phyloP scores from a whole-genome alignment of 805 yeast species.

The Lachancea nothofagi region DNA sequence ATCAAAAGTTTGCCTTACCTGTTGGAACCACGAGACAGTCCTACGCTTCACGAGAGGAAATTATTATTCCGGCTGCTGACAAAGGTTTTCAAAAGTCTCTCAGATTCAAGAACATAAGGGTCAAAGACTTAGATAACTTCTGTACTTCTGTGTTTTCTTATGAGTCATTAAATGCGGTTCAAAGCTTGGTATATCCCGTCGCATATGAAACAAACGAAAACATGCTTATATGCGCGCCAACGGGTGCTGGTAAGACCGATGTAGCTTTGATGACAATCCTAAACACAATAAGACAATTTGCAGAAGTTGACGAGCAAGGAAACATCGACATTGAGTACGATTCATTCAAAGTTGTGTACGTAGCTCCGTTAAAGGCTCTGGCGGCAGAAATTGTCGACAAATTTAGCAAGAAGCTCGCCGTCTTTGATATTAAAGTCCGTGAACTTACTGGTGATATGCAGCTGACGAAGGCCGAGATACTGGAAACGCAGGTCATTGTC shows the following conservation, averaged over 20 bases:
- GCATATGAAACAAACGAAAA: conserved; percentile 92
- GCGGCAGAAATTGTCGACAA: conserved; percentile 97
- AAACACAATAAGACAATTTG: conserved; percentile 70
- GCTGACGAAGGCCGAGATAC: conserved; percentile 70
- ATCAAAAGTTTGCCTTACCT: conserved; percentile 76
- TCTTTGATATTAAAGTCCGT: conserved; percentile 82
- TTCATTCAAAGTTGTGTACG: conserved; percentile 85
- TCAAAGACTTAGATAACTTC: conserved; percentile 62
- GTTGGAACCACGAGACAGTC: conserved; percentile 67
- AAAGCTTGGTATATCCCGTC: conserved; percentile 83
- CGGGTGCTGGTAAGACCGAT: conserved; percentile 97
- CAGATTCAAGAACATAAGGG: conserved; percentile 47
- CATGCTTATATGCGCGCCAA: conserved; percentile 94
- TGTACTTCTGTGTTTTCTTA: conserved; percentile 86
- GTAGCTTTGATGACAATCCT: conserved; percentile 79
- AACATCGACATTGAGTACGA: conserved; percentile 67
- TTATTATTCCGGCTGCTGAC: conserved; percentile 71
- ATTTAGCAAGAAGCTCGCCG: conserved; percentile 64
- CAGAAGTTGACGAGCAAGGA: conserved; percentile 46
- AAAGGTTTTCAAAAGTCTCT: conserved; percentile 35
- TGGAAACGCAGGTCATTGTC: conserved; percentile 79
- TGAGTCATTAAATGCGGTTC: conserved; percentile 75
- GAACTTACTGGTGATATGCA: conserved; percentile 97
- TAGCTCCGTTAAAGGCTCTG: conserved; percentile 88
- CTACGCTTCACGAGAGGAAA: conserved; percentile 66